These are phyloP conservation scores for Trametes polyzona DNA, from an alignment of 1,284 basidiomycete genomes.

Conservation along the genomic window DNA sequence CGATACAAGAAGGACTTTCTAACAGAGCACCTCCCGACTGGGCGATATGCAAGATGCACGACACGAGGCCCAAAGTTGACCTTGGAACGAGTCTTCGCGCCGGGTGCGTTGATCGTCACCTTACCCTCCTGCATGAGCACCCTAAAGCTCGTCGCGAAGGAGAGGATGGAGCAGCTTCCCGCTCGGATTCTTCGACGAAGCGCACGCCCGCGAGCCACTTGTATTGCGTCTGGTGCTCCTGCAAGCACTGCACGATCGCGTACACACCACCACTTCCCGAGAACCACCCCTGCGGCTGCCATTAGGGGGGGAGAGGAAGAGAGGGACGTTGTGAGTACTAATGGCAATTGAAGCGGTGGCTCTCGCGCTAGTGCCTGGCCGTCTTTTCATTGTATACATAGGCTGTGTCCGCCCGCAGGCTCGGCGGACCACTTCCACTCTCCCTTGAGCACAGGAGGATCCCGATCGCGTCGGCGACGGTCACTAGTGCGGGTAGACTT, in stretches of 20 bases:
- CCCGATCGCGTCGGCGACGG: no score
- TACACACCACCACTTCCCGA: background rate
- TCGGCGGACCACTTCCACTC: no score
- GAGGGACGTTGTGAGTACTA: constrained; percentile 33
- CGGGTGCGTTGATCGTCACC: constrained; percentile 19
- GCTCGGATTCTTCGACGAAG: constrained; percentile 32
- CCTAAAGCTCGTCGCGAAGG: constrained; percentile 26
- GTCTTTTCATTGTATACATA: background rate
- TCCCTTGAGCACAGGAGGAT: no score
- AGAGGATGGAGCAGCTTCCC: constrained; percentile 31
- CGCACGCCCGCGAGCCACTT: constrained; percentile 31
- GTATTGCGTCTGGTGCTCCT: constrained; percentile 29
- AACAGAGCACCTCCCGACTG: no score
- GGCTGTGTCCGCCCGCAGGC: no score
- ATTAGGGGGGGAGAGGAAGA: background rate
- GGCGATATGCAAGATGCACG: no score
- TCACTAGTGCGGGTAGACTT: no score
- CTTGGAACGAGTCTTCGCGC: constrained; percentile 21
- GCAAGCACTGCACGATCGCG: constrained; percentile 34
- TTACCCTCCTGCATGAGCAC: constrained; percentile 21
- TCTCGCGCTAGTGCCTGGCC: background rate
- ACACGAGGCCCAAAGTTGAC: no score
- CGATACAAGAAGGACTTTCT: no score
- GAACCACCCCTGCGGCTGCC: no score
- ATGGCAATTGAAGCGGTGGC: no score